phyloP scores from a whole-genome alignment of 305 asterid genomes.

The Fraxinus paxiana region DNA sequence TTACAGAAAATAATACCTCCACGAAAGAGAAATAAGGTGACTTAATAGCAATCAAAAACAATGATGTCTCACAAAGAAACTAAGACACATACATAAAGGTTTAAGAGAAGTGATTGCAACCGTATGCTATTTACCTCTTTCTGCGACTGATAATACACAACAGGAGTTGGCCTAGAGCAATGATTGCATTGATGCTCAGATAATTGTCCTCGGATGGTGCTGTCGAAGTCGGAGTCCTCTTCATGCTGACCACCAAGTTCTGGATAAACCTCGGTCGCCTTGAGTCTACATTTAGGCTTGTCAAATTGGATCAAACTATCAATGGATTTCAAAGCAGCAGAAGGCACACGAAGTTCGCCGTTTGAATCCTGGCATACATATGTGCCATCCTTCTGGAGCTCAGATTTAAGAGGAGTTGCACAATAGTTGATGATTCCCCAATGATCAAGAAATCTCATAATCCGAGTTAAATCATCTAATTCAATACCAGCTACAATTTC shows the following conservation, averaged over 20 bases:
- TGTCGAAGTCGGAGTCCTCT: conserved; percentile 57
- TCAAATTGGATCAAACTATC: conserved; percentile 87
- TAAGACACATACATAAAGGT: background rate
- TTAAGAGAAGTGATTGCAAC: background rate
- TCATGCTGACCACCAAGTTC: conserved; percentile 49
- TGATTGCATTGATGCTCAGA: conserved; percentile 58
- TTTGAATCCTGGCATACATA: conserved; percentile 65
- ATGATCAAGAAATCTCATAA: conserved; percentile 86
- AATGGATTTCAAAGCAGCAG: conserved; percentile 68
- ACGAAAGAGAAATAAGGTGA: background rate
- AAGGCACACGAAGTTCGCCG: conserved; percentile 71
- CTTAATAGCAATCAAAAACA: background rate
- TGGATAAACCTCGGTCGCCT: conserved; percentile 69
- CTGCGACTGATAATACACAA: conserved; percentile 76
- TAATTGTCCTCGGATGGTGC: conserved; percentile 61
- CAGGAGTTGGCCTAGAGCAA: conserved; percentile 58
- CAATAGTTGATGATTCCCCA: conserved; percentile 96
- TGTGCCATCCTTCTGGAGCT: conserved; percentile 50
- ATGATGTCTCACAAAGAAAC: background rate
- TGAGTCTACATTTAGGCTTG: conserved; percentile 71
- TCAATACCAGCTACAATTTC: conserved; percentile 59
- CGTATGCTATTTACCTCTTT: conserved; percentile 61
- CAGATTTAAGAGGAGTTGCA: conserved; percentile 55
- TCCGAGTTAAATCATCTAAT: conserved; percentile 63
- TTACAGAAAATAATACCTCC: background rate